A percentile compares a stretch with the other conserved stretches of the same genome.
Conservation (phyloP, 345 rosid species). For the Draba incana region DNA sequence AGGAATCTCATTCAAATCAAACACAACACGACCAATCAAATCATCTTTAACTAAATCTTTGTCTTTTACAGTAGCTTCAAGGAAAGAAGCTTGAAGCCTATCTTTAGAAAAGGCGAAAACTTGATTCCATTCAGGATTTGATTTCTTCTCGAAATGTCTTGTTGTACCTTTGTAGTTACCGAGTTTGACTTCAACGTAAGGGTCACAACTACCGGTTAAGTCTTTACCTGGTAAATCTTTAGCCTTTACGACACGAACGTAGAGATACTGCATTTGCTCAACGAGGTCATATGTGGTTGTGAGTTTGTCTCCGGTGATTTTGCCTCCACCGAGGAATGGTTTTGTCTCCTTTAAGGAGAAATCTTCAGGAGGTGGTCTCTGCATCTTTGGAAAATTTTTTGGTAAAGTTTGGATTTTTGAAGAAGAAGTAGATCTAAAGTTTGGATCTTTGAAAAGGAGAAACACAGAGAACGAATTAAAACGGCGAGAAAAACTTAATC, state of each 20-base stretch:
- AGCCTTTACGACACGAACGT: conserved; percentile 87
- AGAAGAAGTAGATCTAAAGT: conserved; percentile 28
- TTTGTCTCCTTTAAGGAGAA: conserved; percentile 87
- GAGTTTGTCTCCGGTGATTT: conserved; percentile 66
- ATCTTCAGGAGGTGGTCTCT: conserved; percentile 72
- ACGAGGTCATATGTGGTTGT: conserved; percentile 91
- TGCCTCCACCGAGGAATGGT: conserved; percentile 79
- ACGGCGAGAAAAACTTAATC: background rate
- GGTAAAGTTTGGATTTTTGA: background rate
- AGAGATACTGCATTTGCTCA: conserved; percentile 96
- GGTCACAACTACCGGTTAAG: conserved; percentile 85
- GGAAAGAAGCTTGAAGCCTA: conserved; percentile 73
- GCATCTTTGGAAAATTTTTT: conserved; percentile 47
- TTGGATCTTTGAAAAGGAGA: conserved; percentile 18
- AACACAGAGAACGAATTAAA: background rate
- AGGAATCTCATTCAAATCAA: conserved; percentile 84
- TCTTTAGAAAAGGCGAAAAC: conserved; percentile 93
- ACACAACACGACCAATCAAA: conserved; percentile 65
- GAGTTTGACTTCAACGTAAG: conserved; percentile 83
- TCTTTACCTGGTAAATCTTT: conserved; percentile 82
- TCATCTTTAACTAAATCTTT: conserved; percentile 77
- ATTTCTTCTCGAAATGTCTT: conserved; percentile 87
- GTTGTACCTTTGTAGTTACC: conserved; percentile 89
- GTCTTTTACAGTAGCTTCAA: conserved; percentile 80
- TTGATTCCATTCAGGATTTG: conserved; percentile 91